Conservation (phyloP, 1,139 yeast genomes). For the Casaregolazyma suthepensis region DNA sequence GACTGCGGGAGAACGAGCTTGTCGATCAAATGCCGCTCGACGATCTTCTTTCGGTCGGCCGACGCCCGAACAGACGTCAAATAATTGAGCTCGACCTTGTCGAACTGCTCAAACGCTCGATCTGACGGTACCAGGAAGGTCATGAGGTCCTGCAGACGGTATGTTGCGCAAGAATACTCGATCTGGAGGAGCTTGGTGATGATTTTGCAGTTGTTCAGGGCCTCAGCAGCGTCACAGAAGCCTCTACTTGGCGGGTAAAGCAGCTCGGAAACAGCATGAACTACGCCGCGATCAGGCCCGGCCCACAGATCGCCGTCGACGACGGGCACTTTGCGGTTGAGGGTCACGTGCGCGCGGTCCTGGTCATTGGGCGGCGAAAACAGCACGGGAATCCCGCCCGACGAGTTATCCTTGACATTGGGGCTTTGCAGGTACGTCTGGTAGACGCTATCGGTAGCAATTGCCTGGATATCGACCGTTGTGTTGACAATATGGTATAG, state of each 20-base stretch:
- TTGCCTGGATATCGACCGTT: conserved; percentile 20
- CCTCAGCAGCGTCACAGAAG: conserved; percentile 39
- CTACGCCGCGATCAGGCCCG: conserved; percentile 60
- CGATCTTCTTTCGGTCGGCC: conserved; percentile 33
- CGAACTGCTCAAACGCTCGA: conserved; percentile 33
- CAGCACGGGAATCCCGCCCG: conserved; percentile 8
- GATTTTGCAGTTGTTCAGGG: conserved; percentile 17
- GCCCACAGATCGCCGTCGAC: conserved; percentile 63
- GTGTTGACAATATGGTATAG: conserved; percentile 33
- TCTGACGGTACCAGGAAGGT: conserved; percentile 46
- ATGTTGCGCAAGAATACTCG: conserved; percentile 21
- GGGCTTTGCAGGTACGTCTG: conserved; percentile 6
- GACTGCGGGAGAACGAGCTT: conserved; percentile 27
- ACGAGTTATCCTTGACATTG: conserved; percentile 6
- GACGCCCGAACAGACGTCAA: conserved; percentile 35
- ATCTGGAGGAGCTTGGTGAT: conserved; percentile 23
- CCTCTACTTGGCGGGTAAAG: conserved; percentile 39
- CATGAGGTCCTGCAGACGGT: conserved; percentile 19
- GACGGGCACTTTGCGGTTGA: conserved; percentile 37
- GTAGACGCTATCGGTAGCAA: conserved; percentile 9
- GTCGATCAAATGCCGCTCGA: conserved; percentile 35
- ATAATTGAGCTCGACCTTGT: conserved; percentile 45
- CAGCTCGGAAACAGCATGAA: conserved; percentile 62
- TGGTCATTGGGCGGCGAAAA: background rate
- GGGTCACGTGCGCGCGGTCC: background rate